A percentile compares a stretch with the other conserved stretches of the same genome.
phyloP scores from a whole-genome alignment of 768 basidiomycete genomes.

The Auriscalpium microsporum region DNA sequence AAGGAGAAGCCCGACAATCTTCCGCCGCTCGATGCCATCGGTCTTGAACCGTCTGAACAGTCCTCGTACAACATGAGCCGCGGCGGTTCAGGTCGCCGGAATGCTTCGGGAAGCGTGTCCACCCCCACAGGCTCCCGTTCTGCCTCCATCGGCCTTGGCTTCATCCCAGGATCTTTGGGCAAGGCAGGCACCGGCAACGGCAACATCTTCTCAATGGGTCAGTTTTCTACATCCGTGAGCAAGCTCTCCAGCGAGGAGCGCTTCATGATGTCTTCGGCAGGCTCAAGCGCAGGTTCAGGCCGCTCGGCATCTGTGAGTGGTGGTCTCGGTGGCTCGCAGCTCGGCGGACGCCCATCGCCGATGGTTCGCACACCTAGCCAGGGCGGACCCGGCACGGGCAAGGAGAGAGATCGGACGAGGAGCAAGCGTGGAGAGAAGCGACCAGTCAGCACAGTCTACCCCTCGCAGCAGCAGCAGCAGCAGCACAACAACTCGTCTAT shows the following conservation, averaged over 20 bases:
- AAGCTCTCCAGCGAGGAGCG: slow-evolving; percentile 70
- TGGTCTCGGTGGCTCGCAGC: slow-evolving; percentile 36
- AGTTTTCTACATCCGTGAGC: slow-evolving; percentile 45
- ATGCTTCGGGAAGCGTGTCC: slow-evolving; percentile 37
- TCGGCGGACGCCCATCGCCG: slow-evolving; percentile 41
- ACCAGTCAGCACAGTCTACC: slow-evolving; percentile 42
- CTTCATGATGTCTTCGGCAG: slow-evolving; percentile 36
- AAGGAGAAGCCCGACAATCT: slow-evolving; percentile 90
- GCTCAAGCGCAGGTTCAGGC: slow-evolving; percentile 1
- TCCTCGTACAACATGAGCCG: slow-evolving; percentile 42
- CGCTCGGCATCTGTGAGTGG: slow-evolving; percentile 54
- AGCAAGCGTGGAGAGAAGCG: slow-evolving; percentile 83
- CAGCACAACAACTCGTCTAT: slow-evolving; percentile 17
- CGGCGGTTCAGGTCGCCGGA: slow-evolving; percentile 57
- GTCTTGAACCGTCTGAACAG: slow-evolving; percentile 72
- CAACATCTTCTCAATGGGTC: slow-evolving; percentile 51
- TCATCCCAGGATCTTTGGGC: slow-evolving; percentile 24
- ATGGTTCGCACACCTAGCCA: slow-evolving; percentile 58
- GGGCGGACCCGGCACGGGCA: slow-evolving; percentile 34
- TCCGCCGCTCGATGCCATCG: slow-evolving; percentile 84
- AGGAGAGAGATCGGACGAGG: slow-evolving; percentile 53
- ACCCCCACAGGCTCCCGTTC: slow-evolving; percentile 34
- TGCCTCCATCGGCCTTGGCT: slow-evolving; percentile 42
- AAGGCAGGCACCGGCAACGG: slow-evolving; percentile 23
- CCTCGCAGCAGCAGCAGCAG: slow-evolving; percentile 19